Conservation (phyloP, 306 rosid genomes). For the Vigna reflexopilosa region DNA sequence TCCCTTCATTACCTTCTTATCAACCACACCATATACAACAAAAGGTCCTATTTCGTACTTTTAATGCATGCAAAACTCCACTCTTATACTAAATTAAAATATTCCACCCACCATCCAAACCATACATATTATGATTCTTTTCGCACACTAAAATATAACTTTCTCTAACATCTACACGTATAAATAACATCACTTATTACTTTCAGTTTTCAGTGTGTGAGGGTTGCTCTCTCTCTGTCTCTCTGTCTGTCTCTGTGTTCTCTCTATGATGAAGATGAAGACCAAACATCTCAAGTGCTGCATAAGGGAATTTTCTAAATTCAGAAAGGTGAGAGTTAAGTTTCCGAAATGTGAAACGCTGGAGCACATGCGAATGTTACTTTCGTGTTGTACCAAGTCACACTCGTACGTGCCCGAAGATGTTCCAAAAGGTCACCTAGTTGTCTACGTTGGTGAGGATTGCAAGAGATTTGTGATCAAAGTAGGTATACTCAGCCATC, state of each 20-base stretch:
- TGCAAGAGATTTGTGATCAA: slow-evolving; percentile 71
- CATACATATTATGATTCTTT: slow-evolving; percentile 32
- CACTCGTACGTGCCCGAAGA: slow-evolving; percentile 53
- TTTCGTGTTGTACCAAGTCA: slow-evolving; percentile 34
- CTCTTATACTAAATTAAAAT: slow-evolving; percentile 13
- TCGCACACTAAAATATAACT: slow-evolving; percentile 23
- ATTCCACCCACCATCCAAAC: slow-evolving; percentile 39
- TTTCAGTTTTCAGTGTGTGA: not conserved
- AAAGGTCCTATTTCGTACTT: slow-evolving; percentile 48
- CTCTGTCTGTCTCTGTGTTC: not conserved
- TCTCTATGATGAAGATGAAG: slow-evolving; percentile 38
- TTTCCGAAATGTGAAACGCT: slow-evolving; percentile 33
- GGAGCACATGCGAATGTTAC: slow-evolving; percentile 32
- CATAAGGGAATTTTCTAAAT: no score
- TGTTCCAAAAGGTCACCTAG: slow-evolving; percentile 78
- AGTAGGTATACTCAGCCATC: slow-evolving; percentile 58
- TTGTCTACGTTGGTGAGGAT: slow-evolving; percentile 73
- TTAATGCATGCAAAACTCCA: slow-evolving; percentile 38
- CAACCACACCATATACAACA: slow-evolving; percentile 12
- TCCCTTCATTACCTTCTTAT: slow-evolving; percentile 6
- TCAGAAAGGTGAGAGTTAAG: slow-evolving; percentile 42
- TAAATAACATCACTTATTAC: slow-evolving; percentile 39
- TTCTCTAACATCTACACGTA: slow-evolving; percentile 23
- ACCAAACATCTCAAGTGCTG: slow-evolving; percentile 32
- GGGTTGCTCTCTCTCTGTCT: not conserved